A percentile compares a stretch with the other conserved stretches of the same genome.
These are phyloP conservation scores for Apiotrichum mycotoxinovorans DNA, from an alignment of 1,284 basidiomycete species.

Conservation along the genomic window DNA sequence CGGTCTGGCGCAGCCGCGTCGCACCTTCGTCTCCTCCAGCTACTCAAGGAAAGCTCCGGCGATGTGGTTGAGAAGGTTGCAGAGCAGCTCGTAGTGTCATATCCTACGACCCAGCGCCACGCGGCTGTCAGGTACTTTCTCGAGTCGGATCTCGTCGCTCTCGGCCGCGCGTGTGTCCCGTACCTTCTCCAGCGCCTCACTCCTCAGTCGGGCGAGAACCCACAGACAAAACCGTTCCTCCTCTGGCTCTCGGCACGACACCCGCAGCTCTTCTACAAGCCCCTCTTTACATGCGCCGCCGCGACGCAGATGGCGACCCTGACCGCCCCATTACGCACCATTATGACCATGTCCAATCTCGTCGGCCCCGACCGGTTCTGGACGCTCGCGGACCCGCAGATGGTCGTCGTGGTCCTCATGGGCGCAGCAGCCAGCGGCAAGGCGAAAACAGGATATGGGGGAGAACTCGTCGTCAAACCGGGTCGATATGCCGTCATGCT, in stretches of 20 bases:
- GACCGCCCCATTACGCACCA: conserved; percentile 58
- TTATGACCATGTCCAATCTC: conserved; percentile 57
- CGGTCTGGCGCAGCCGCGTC: neutral
- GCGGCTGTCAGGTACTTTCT: conserved; percentile 11
- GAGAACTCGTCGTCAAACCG: conserved; percentile 56
- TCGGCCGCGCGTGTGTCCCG: conserved; percentile 9
- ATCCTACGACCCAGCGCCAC: conserved; percentile 1
- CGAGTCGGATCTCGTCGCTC: conserved; percentile 8
- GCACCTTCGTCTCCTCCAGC: neutral
- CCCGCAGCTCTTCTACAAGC: conserved; percentile 69
- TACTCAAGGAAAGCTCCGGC: conserved; percentile 1
- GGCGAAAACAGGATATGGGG: conserved; percentile 30
- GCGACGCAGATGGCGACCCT: conserved; percentile 60
- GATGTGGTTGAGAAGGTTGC: neutral
- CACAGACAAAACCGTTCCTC: conserved; percentile 24
- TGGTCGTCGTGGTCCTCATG: conserved; percentile 65
- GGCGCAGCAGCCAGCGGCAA: conserved; percentile 31
- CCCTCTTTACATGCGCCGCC: conserved; percentile 66
- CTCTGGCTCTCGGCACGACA: conserved; percentile 33
- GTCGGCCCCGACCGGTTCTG: conserved; percentile 59
- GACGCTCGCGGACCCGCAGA: conserved; percentile 64
- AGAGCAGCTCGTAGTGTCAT: conserved; percentile 2
- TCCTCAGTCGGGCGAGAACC: neutral
- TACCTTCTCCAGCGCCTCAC: conserved; percentile 21
- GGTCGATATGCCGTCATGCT: conserved; percentile 64